Conservation (phyloP, 352 stramenopile genomes). For the Phytopythium helicoides region DNA sequence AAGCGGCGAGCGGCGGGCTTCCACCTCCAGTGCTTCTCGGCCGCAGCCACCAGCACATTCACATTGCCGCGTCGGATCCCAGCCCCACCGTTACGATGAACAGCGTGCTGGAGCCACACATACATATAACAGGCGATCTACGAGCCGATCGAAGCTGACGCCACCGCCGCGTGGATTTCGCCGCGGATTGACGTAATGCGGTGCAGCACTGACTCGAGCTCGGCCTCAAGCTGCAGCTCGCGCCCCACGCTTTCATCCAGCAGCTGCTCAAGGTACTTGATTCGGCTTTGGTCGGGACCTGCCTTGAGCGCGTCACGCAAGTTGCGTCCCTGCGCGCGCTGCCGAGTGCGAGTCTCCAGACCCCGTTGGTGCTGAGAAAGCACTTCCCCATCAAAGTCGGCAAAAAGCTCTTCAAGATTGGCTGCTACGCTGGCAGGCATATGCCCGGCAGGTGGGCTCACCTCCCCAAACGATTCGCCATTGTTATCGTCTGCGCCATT, state of each 20-base stretch:
- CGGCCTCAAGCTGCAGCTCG: conserved; percentile 79
- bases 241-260: conserved; percentile 79
- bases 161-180: no score
- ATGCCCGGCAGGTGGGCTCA: conserved; percentile 18
- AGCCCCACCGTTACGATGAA: no score
- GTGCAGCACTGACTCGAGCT: conserved; percentile 69
- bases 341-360: conserved; percentile 70
- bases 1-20: conserved; percentile 4
- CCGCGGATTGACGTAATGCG: conserved; percentile 16
- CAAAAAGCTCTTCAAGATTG: conserved; percentile 24
- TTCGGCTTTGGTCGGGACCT: conserved; percentile 75
- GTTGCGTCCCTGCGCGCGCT: conserved; percentile 73
- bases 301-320: conserved; percentile 75
- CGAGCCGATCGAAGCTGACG: no score
- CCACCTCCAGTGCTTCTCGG: conserved; percentile 10
- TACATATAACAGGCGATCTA: no score
- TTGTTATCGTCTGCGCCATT: conserved; percentile 18
- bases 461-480: conserved; percentile 7
- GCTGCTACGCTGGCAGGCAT: conserved; percentile 18
- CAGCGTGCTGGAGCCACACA: no score
- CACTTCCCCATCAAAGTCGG: conserved; percentile 38
- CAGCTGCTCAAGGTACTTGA: conserved; percentile 87
- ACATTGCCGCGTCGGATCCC: no score
- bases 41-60: conserved; percentile 7
- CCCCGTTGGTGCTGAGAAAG: conserved; percentile 56